Evolutionary conservation across 2,329 filamentous ascomycete genomes (phyloP), one percentile per base, ranked within the genome.

Genomic region (Pseudogymnoascus sp.): DNA sequence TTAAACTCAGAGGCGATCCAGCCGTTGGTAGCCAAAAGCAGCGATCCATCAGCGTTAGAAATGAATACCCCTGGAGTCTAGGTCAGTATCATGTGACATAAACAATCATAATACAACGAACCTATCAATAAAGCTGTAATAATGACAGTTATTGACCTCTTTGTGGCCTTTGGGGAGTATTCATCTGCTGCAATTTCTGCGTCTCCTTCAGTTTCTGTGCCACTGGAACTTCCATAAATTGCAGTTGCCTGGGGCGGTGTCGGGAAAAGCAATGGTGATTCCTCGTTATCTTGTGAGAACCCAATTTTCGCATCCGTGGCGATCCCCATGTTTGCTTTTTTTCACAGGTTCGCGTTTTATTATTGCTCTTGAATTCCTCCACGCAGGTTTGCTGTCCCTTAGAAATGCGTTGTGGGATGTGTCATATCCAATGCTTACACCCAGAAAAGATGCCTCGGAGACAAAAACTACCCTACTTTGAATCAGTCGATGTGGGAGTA

Each of bases 21-120:
- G 0, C 82, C 81, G 63, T 88, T 84, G 0, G 87, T 88, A 0
- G 88, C 87, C 33, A 91, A 74, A 0, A 91, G 80, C 0, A 91
- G 75, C 1, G 84, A 86, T 0, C 76, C 74, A 68, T 91, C 88
- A 13, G 83, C 81, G 61, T 86, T 85, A 5, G 82, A 81, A 10
- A 89, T 81, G 66, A 91, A 89, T 12, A 87, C 83, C 9, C 83
- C 84, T 78, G 44, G 17, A 13, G 7, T 21, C 55, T 3, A n/a
- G 15, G 29, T 58, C 21, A 58, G 55, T 25, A 29, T 48, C 25
- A 48, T 15, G 42, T 48, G 42, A 29, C 25, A 3, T 15, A 5
- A 15, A 29, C 15, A 29, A 29, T 48, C 5, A 25, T 7, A 29
- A 29, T 13, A 2, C 8, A 13, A 48, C 42, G 4, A 29, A 48